Percentiles rank a stretch among this genome's conserved stretches.
Conservation (phyloP, 176 grass and related monocot genomes). For the Ananas comosus region DNA sequence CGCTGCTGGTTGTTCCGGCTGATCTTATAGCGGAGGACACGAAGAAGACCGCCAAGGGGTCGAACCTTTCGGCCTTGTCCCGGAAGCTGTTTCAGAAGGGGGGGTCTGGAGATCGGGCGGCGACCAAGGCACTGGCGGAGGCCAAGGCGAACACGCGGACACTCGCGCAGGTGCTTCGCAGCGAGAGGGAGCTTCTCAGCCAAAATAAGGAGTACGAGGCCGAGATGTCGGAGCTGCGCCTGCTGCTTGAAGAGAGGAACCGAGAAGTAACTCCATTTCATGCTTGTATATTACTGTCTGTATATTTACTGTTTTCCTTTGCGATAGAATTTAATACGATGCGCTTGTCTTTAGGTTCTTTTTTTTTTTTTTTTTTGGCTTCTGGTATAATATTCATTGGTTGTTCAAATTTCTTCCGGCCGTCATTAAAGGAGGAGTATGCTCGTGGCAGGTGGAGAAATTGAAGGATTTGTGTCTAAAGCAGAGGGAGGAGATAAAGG, state of each 20-base stretch:
- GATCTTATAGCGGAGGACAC: neutral
- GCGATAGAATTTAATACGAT: no score
- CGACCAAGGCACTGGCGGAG: constrained; percentile 52
- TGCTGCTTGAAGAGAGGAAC: constrained; percentile 58
- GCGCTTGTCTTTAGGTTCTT: neutral
- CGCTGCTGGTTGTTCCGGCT: constrained; percentile 22
- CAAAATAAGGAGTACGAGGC: constrained; percentile 78
- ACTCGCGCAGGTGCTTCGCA: constrained; percentile 80
- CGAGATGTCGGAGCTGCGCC: constrained; percentile 57
- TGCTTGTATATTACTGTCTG: no score
- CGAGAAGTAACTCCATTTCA: constrained; percentile 29
- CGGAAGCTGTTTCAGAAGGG: constrained; percentile 80
- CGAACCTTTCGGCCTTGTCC: constrained; percentile 52
- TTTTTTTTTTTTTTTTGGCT: neutral
- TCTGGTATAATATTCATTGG: neutral
- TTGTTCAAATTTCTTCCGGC: neutral
- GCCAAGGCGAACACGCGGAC: constrained; percentile 77
- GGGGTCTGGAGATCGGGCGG: constrained; percentile 11
- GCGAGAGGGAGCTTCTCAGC: constrained; percentile 78
- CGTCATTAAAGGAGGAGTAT: neutral
- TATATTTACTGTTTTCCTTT: neutral
- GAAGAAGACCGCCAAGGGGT: constrained; percentile 21
- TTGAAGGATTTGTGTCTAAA: constrained; percentile 78
- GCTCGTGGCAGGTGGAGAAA: constrained; percentile 52
- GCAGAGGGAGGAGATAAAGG: constrained; percentile 88